phyloP scores from a whole-genome alignment of 257 asterid genomes.

The Scutellaria galericulata region DNA sequence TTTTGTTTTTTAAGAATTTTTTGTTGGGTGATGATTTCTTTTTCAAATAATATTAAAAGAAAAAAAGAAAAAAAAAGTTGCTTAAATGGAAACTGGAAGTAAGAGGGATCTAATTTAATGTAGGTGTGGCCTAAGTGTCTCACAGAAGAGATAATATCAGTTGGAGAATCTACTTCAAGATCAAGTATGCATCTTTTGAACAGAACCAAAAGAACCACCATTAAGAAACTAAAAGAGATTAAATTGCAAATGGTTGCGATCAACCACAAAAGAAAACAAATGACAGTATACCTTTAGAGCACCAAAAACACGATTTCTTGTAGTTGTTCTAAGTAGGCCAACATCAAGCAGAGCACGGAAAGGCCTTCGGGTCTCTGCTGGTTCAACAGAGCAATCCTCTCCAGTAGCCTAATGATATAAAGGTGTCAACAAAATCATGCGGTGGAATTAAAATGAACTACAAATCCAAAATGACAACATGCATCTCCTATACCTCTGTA shows the following conservation, averaged over 20 bases:
- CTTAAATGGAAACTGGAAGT: too few relatives aligned
- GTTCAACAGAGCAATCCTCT: constrained; percentile 77
- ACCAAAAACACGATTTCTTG: constrained; percentile 81
- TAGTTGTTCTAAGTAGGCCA: constrained; percentile 66
- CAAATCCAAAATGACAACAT: neutral
- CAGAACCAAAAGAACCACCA: neutral
- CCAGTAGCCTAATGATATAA: constrained; percentile 58
- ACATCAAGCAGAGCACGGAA: constrained; percentile 77
- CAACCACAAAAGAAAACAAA: neutral
- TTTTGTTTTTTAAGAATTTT: too few relatives aligned
- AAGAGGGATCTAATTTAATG: too few relatives aligned
- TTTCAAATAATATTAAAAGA: too few relatives aligned
- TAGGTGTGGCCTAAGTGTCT: too few relatives aligned
- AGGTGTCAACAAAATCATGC: constrained; percentile 19
- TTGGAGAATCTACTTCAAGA: neutral
- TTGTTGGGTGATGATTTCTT: too few relatives aligned
- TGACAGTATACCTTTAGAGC: constrained; percentile 59
- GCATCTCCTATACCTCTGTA: constrained; percentile 51
- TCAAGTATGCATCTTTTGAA: neutral
- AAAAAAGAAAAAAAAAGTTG: too few relatives aligned
- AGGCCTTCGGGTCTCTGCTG: constrained; percentile 67
- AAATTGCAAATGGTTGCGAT: neutral
- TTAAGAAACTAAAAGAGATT: neutral
- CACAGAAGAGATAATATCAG: neutral
- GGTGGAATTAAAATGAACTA: neutral